Conservation (phyloP, 495 filamentous ascomycete species). For the Tuber borchii region DNA sequence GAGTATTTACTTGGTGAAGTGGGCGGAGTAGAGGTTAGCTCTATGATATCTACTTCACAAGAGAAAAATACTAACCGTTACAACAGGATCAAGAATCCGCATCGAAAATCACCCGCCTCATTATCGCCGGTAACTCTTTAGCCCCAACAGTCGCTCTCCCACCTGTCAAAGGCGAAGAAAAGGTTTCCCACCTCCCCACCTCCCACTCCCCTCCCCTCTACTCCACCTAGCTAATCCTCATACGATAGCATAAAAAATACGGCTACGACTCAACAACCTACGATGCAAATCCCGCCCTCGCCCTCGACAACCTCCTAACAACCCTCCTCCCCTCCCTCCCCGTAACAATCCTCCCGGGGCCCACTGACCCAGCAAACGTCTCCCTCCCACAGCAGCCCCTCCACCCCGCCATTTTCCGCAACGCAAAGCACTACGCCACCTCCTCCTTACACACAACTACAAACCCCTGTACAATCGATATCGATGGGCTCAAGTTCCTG, state of each 20-base stretch:
- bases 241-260: slow-evolving; percentile 62
- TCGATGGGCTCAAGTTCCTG: slow-evolving; percentile 79
- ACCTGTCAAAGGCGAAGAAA: slow-evolving; percentile 32
- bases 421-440: slow-evolving; percentile 60
- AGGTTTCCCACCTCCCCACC: not conserved
- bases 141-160: slow-evolving; percentile 49
- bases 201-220: not conserved
- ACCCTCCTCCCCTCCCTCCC: slow-evolving; percentile 74
- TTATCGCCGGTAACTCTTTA: slow-evolving; percentile 89
- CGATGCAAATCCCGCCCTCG: slow-evolving; percentile 73
- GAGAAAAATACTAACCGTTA: not conserved
- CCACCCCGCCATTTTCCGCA: slow-evolving; percentile 57
- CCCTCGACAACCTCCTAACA: slow-evolving; percentile 75
- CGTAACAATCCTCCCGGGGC: slow-evolving; percentile 70
- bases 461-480: slow-evolving; percentile 84
- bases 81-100: slow-evolving; percentile 50
- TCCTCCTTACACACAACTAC: slow-evolving; percentile 73
- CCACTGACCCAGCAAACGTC: slow-evolving; percentile 69
- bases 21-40: slow-evolving; percentile 47
- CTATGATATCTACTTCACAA: not conserved
- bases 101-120: slow-evolving; percentile 68
- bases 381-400: slow-evolving; percentile 62
- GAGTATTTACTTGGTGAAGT: slow-evolving; percentile 87
- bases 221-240: not conserved
- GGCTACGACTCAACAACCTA: slow-evolving; percentile 86